Percentiles rank a stretch among this genome's conserved stretches.
phyloP scores from a whole-genome alignment of 2,329 filamentous ascomycete genomes.

The Gliomastix tumulicola region DNA sequence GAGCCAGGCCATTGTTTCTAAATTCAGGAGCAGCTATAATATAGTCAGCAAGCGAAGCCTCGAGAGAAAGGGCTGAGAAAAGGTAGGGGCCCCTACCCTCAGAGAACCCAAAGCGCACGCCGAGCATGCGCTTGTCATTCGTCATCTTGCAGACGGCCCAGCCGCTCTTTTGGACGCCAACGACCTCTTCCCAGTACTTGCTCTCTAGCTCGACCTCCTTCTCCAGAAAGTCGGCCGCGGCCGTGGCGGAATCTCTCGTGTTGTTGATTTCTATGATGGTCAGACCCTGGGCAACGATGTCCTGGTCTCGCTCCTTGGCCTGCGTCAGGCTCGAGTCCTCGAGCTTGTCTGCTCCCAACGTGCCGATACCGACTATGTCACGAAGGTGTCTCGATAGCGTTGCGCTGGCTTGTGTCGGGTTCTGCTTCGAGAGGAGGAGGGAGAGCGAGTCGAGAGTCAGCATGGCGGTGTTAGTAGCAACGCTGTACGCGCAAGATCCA shows the following conservation, averaged over 20 bases:
- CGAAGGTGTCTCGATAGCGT: constrained; percentile 68
- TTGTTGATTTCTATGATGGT: constrained; percentile 70
- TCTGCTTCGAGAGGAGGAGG: constrained; percentile 74
- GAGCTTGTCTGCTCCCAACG: constrained; percentile 62
- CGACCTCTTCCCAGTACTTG: constrained; percentile 82
- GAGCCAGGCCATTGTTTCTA: constrained; percentile 68
- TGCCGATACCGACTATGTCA: constrained; percentile 65
- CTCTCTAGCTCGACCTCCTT: constrained; percentile 74
- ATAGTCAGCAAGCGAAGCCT: constrained; percentile 16
- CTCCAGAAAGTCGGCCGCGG: constrained; percentile 65
- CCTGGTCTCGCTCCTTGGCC: constrained; percentile 47
- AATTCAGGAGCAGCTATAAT: constrained; percentile 49
- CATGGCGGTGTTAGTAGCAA: constrained; percentile 49
- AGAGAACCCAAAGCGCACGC: constrained; percentile 82
- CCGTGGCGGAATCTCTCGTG: constrained; percentile 65
- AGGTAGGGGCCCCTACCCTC: too few relatives aligned
- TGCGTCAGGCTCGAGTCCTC: constrained; percentile 53
- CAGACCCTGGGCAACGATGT: constrained; percentile 60
- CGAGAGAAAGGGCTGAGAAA: background rate
- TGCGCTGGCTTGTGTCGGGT: constrained; percentile 59
- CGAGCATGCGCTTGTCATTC: constrained; percentile 64
- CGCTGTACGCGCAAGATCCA: constrained; percentile 17
- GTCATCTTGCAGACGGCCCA: constrained; percentile 82
- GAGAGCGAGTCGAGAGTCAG: constrained; percentile 78
- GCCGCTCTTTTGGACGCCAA: constrained; percentile 73